These are phyloP conservation scores for Yamadazyma paraphyllophila DNA, from an alignment of 805 yeast genomes.

Conservation along the genomic window DNA sequence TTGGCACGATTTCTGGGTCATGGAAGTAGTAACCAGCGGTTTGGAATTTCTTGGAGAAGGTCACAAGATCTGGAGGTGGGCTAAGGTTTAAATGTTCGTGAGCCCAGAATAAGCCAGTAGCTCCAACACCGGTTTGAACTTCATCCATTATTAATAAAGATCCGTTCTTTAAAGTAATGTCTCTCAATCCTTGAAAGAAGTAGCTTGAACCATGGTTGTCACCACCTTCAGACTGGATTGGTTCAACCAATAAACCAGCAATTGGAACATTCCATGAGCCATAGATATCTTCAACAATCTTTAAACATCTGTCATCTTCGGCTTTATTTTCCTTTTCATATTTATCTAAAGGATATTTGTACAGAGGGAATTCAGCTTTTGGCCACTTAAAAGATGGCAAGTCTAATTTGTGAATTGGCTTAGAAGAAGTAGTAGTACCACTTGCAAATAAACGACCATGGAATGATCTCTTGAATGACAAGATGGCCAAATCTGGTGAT, in stretches of 20 bases:
- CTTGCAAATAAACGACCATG: conserved; percentile 95
- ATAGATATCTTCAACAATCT: conserved; percentile 69
- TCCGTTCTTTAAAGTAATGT: conserved; percentile 66
- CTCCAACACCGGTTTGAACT: conserved; percentile 89
- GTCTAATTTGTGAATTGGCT: conserved; percentile 91
- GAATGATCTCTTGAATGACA: conserved; percentile 87
- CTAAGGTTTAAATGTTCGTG: conserved; percentile 80
- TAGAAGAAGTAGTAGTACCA: conserved; percentile 87
- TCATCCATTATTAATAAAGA: conserved; percentile 78
- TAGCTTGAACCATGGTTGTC: conserved; percentile 79
- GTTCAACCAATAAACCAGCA: conserved; percentile 89
- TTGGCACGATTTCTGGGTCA: conserved; percentile 70
- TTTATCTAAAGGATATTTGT: conserved; percentile 79
- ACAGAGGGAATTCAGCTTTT: conserved; percentile 85
- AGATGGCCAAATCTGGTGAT: conserved; percentile 78
- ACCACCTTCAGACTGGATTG: conserved; percentile 90
- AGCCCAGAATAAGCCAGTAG: conserved; percentile 84
- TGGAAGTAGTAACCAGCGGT: conserved; percentile 85
- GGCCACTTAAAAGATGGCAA: conserved; percentile 97
- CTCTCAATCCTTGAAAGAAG: conserved; percentile 82
- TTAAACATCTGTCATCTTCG: conserved; percentile 82
- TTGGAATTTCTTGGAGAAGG: conserved; percentile 87
- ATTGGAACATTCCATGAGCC: conserved; percentile 70
- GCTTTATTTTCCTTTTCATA: conserved; percentile 58
- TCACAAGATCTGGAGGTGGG: conserved; percentile 79